Conservation (phyloP, 495 filamentous ascomycete species). For the Tuber magnatum region DNA sequence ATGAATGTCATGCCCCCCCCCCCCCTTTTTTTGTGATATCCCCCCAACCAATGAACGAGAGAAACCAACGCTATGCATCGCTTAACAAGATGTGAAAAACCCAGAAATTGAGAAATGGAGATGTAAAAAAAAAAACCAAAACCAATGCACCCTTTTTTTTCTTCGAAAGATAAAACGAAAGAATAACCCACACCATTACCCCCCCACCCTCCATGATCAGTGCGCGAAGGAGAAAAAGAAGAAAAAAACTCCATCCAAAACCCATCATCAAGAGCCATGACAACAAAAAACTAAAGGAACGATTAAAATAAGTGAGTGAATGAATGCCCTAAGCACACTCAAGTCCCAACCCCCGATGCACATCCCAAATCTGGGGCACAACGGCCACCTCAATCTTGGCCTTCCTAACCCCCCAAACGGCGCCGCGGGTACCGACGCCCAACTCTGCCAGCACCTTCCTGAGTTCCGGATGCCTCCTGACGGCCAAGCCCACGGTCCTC, state of each 20-base stretch:
- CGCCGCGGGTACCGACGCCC: constrained; percentile 32
- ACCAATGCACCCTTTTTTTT: not conserved
- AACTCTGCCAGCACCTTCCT: constrained; percentile 33
- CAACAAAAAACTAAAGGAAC: not conserved
- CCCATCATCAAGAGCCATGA: constrained; percentile 16
- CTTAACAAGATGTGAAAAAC: not conserved
- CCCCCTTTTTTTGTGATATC: not conserved
- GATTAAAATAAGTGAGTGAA: constrained; percentile 11
- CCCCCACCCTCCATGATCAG: not conserved
- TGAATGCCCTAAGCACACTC: constrained; percentile 16
- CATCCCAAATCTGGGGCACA: constrained; percentile 35
- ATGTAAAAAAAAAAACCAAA: not conserved
- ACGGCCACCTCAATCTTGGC: constrained; percentile 19
- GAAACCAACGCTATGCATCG: not conserved
- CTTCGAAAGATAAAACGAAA: not conserved
- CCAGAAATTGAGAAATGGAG: not conserved
- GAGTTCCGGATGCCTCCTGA: constrained; percentile 36
- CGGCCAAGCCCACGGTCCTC: constrained; percentile 32
- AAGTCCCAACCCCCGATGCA: constrained; percentile 33
- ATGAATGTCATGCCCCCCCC: not conserved
- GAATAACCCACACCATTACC: not conserved
- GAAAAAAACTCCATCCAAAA: not conserved
- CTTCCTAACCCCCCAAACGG: constrained; percentile 35
- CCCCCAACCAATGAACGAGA: not conserved
- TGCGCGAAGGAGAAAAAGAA: not conserved